Base-by-base conservation (phyloP, 2,329 filamentous ascomycete genomes). In the Cercospora janseana region DNA sequence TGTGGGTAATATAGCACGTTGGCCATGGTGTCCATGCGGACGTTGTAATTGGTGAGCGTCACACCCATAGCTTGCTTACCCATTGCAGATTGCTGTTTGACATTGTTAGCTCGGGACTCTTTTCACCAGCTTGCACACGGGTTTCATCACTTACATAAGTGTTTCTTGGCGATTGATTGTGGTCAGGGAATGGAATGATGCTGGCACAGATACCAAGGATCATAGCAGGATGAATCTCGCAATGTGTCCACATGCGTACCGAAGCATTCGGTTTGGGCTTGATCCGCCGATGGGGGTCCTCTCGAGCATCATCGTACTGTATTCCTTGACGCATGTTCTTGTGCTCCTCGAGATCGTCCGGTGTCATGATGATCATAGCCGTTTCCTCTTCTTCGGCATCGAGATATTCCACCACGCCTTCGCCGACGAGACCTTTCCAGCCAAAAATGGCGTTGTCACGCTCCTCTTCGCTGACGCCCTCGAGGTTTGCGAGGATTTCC, bases 1-100 rank as follows among this genome's bases (percentile, higher is more conserved):
- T 98, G 93, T 0, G 93, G 93, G 65, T 98, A 98, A 73, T 98
- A 98, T 3, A 98, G 82, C 67, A 98, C 95, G 63, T 98, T 98
- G 63, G 92, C 87, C 93, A 98, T 98, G 4, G 93, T 98, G 67
- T 98, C 93, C 92, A 98, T 97, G 57, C 93, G 90, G 55, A 92
- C 84, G 31, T 88, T 86, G 70, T 95, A 98, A 69, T 98, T 98
- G 9, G 94, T 98, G 49, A 98, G 79, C 75, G 95, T 96, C 63
- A 97, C 91, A 67, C 94, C 93, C 94, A 98, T 98, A 56, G 93
- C 93, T 80, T 98, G 93, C 74, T 98, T 98, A 77, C 94, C 93
- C 93, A 98, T 98, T 68, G 93, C 93, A 64, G 92, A 96, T 74
- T 97, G 92, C 71, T 96, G 18, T 18, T 8, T 18, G 16, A 27